phyloP scores from a whole-genome alignment of 495 filamentous ascomycete genomes.

The Tuber umbilicatum region DNA sequence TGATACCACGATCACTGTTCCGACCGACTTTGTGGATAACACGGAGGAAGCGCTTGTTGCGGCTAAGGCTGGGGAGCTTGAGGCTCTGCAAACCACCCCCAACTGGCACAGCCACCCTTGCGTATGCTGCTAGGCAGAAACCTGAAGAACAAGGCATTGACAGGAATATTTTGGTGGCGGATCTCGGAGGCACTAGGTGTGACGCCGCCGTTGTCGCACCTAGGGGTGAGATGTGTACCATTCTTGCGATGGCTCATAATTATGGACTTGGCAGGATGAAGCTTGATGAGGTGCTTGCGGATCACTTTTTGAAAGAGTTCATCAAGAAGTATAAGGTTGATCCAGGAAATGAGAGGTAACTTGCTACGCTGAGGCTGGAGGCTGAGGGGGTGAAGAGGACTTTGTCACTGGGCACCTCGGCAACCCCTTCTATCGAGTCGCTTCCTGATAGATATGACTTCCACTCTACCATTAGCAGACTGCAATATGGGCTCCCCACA shows the following conservation, averaged over 20 bases:
- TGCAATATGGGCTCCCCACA: slow-evolving; percentile 84
- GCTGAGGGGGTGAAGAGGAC: slow-evolving; percentile 84
- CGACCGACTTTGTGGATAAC: slow-evolving; percentile 81
- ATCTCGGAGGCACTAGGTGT: slow-evolving; percentile 85
- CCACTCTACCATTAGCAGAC: slow-evolving; percentile 79
- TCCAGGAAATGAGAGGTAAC: slow-evolving; percentile 68
- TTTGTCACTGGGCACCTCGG: slow-evolving; percentile 76
- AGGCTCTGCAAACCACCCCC: slow-evolving; percentile 86
- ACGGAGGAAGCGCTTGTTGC: slow-evolving; percentile 74
- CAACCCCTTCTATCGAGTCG: slow-evolving; percentile 82
- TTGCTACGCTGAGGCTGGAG: slow-evolving; percentile 90
- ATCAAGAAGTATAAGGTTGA: slow-evolving; percentile 87
- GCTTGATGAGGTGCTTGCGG: slow-evolving; percentile 81
- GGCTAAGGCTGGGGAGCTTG: slow-evolving; percentile 73
- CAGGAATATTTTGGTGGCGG: slow-evolving; percentile 86
- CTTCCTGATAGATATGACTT: slow-evolving; percentile 84
- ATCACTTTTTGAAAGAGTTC: slow-evolving; percentile 98
- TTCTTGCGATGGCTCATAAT: slow-evolving; percentile 88
- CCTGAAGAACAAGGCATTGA: slow-evolving; percentile 59
- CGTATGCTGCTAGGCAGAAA: slow-evolving; percentile 69
- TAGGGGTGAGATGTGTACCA: slow-evolving; percentile 91
- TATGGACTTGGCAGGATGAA: slow-evolving; percentile 78
- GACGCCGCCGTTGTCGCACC: slow-evolving; percentile 85
- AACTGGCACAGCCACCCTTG: slow-evolving; percentile 85
- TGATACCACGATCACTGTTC: slow-evolving; percentile 84